Evolutionary conservation across 352 stramenopile genomes (phyloP), one percentile per base, ranked within the genome.

Genomic region (Pythium dissimile): DNA sequence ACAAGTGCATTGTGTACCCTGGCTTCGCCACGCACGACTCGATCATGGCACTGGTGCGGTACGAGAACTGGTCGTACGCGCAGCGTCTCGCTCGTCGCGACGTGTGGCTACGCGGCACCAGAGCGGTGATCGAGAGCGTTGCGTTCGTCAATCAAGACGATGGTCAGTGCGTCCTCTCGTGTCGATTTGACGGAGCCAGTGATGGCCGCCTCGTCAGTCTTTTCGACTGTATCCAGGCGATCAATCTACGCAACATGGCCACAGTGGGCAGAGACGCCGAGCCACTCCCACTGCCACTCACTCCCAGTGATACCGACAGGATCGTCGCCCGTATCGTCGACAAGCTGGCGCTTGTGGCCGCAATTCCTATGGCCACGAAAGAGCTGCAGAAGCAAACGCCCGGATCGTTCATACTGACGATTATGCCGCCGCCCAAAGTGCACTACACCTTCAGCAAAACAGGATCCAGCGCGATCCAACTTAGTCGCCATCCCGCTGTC

Each of bases 41-140:
- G 35, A 66, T 74, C 1, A 69, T 77, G 42, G 54, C 44, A 21
- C 24, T 90, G 8, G 45, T 90, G 3, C 80, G 73, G 15, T 77
- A 84, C 60, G 49, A 75, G 21, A 90, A 88, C 50, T 86, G 80
- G 75, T 72, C 59, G 11, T 75, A 79, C 24, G 80, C 60, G 1
- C 66, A 83, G 54, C 56, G 50, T 1, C 58, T 89, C 2, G 58
- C 59, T 11, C 73, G 75, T 6, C 71, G 56, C 23, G 69, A 88
- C 15, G 67, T 86, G 13, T 61, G 43, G 26, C 57, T 68, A 6
- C 73, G 71, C 12, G 72, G 70, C 9, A 34, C 63, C 20, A 73
- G 63, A 5, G 56, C 75, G 3, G n/a, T 46, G 13, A 74, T 89
- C 50, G 42, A 21, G 9, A 62, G 21, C 3, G 68, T 88, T 2